Conservation (phyloP, 805 yeast genomes). For the Barnettozyma botsteinii region DNA sequence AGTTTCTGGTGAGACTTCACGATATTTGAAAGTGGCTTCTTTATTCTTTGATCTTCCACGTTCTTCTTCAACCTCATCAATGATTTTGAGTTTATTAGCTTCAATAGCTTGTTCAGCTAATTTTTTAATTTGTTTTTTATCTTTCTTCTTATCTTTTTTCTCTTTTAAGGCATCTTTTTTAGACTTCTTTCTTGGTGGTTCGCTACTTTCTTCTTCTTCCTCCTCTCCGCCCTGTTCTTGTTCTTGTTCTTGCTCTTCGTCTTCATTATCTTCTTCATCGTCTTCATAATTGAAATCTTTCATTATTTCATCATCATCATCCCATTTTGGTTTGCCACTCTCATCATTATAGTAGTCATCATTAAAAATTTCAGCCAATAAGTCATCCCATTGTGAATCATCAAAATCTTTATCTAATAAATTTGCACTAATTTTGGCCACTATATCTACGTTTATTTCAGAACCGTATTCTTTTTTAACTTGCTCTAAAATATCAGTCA, state of each 20-base stretch:
- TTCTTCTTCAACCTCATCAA: slow-evolving; percentile 64
- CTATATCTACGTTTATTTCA: slow-evolving; percentile 48
- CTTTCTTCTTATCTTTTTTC: slow-evolving; percentile 54
- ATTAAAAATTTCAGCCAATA: slow-evolving; percentile 78
- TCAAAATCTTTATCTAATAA: slow-evolving; percentile 85
- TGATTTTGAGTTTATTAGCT: slow-evolving; percentile 54
- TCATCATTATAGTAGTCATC: slow-evolving; percentile 71
- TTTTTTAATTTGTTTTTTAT: slow-evolving; percentile 53
- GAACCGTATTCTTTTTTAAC: slow-evolving; percentile 39
- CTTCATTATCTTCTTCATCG: slow-evolving; percentile 36
- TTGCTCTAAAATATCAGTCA: slow-evolving; percentile 55
- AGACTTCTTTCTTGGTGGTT: slow-evolving; percentile 34
- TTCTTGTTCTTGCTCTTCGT: slow-evolving; percentile 18
- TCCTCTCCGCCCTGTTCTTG: slow-evolving; percentile 33
- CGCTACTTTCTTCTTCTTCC: slow-evolving; percentile 32
- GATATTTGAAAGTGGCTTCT: slow-evolving; percentile 62
- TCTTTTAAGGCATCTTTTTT: slow-evolving; percentile 53
- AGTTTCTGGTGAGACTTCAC: slow-evolving; percentile 93
- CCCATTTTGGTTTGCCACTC: slow-evolving; percentile 58
- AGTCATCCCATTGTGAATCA: slow-evolving; percentile 84
- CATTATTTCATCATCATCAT: slow-evolving; percentile 52
- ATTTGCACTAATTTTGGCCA: slow-evolving; percentile 64
- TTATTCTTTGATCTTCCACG: slow-evolving; percentile 48
- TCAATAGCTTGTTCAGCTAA: slow-evolving; percentile 78
- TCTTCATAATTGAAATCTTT: slow-evolving; percentile 36